These are phyloP conservation scores for Exserohilum turcica DNA, from an alignment of 2,329 filamentous ascomycete genomes.

Conservation along the genomic window DNA sequence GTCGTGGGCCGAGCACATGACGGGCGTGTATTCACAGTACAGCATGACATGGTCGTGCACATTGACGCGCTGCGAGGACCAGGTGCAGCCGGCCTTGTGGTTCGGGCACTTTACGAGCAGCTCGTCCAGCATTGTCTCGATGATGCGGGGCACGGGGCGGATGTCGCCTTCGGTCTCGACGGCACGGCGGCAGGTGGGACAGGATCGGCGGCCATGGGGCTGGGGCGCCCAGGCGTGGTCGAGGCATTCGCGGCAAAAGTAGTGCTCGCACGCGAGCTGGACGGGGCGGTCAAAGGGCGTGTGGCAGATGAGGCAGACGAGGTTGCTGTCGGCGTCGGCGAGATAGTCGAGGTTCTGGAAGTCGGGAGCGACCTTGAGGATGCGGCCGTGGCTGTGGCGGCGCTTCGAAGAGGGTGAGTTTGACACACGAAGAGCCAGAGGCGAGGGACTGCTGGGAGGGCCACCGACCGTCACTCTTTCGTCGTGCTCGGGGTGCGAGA, in stretches of 20 bases:
- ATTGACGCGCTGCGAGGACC: conserved; percentile 60
- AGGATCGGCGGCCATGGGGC: conserved; percentile 47
- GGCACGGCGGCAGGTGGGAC: conserved; percentile 63
- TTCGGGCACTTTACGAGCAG: conserved; percentile 65
- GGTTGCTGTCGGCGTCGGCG: conserved; percentile 61
- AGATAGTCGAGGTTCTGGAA: conserved; percentile 64
- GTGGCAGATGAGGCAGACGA: conserved; percentile 69
- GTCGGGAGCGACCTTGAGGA: conserved; percentile 54
- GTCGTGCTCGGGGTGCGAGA: conserved; percentile 19
- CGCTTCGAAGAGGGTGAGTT: conserved; percentile 46
- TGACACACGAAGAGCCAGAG: conserved; percentile 46
- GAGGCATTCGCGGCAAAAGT: conserved; percentile 66
- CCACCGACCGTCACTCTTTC: conserved; percentile 42
- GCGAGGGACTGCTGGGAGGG: conserved; percentile 46
- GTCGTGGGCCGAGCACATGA: conserved; percentile 57
- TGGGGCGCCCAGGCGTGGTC: conserved; percentile 47
- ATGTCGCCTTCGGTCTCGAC: conserved; percentile 39
- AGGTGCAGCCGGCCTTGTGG: conserved; percentile 58
- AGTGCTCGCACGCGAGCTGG: conserved; percentile 65
- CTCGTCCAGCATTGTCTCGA: conserved; percentile 67
- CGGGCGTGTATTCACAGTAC: conserved; percentile 62
- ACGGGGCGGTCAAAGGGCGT: conserved; percentile 65
- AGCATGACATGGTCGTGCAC: conserved; percentile 64
- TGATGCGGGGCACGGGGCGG: conserved; percentile 57
- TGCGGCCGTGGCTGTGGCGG: conserved; percentile 42